A percentile compares a stretch with the other conserved stretches of the same genome.
These are phyloP conservation scores for Agaricus blazei DNA, from an alignment of 768 basidiomycete genomes.

Conservation along the genomic window DNA sequence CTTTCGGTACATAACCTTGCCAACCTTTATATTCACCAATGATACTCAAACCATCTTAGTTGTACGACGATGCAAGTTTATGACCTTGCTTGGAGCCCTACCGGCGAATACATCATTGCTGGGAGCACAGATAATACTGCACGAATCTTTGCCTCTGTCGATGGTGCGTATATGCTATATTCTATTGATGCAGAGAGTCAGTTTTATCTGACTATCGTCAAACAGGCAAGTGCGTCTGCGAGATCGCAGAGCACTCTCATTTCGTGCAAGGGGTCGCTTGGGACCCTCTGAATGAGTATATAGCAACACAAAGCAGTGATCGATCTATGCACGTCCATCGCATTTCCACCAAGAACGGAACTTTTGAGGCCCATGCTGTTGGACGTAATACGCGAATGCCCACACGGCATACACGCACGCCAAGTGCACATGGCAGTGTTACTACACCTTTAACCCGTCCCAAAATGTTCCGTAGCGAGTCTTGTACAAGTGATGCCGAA, in stretches of 20 bases:
- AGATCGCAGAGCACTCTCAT: conserved; percentile 91
- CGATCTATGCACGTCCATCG: conserved; percentile 93
- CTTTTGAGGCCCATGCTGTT: conserved; percentile 85
- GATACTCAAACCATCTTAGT: conserved; percentile 33
- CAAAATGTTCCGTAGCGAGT: conserved; percentile 61
- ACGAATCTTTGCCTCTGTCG: conserved; percentile 68
- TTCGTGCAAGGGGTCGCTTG: conserved; percentile 99
- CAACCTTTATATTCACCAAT: background rate
- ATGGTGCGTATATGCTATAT: conserved; percentile 45
- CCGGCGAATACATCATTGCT: conserved; percentile 90
- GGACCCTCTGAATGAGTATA: conserved; percentile 96
- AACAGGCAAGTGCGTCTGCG: conserved; percentile 79
- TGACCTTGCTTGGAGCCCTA: conserved; percentile 96
- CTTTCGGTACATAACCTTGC: conserved; percentile 48
- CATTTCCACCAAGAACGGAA: conserved; percentile 73
- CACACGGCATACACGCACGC: conserved; percentile 65
- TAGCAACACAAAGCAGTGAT: conserved; percentile 96
- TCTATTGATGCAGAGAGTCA: background rate
- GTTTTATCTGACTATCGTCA: conserved; percentile 12
- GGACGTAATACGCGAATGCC: conserved; percentile 82
- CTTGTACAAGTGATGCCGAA: conserved; percentile 74
- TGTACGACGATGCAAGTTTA: conserved; percentile 96
- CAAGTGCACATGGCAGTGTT: conserved; percentile 44
- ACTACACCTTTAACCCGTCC: conserved; percentile 38
- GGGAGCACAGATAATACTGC: conserved; percentile 97